Evolutionary conservation across 2,329 filamentous ascomycete genomes (phyloP), one percentile per base, ranked within the genome.

Genomic region (Penicillium sclerotiorum): DNA sequence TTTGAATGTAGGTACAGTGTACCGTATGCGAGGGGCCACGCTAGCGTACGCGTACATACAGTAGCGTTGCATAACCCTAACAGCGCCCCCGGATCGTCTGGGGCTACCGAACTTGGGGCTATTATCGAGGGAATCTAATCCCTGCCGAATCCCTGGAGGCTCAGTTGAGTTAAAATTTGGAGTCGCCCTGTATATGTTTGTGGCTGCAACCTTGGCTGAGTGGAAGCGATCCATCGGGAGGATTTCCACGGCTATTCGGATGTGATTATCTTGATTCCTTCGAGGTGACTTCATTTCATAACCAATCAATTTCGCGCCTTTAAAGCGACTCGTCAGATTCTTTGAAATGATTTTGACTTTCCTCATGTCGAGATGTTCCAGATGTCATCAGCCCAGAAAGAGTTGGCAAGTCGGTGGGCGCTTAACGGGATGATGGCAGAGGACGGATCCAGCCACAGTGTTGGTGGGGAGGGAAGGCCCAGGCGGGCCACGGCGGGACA

Each of bases 391-490:
- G 17, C 38, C 23, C 9, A 9, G 4, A 13, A 30, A 11, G 15
- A 15, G 21, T 17, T 21, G n/a, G n/a, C n/a, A n/a, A 30, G 40
- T 20, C 33, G 13, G 18, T 18, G 40, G 42, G 40, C 42, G 42
- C 42, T 45, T 45, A 45, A 37, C 23, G 21, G 28, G 20, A 30
- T 37, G 21, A 20, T 9, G 30, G 27, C 42, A 32, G 25, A 33
- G 41, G 41, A 44, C 12, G 20, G n/a, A 15, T 28, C 7, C 11
- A 36, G 15, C n/a, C n/a, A 36, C 33, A 18, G 17, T 20, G 7
- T 8, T 22, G 25, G 30, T 35, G 33, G 30, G 30, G 42, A 13
- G 15, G 3, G 21, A 38, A 23, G 33, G 33, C 37, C 32, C 41
- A 7, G 40, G 40, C 12, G 13, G 8, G 42, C 30, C 42, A 32